Conservation (phyloP, 169 alveolate genomes). For the Eimeria sp. region DNA sequence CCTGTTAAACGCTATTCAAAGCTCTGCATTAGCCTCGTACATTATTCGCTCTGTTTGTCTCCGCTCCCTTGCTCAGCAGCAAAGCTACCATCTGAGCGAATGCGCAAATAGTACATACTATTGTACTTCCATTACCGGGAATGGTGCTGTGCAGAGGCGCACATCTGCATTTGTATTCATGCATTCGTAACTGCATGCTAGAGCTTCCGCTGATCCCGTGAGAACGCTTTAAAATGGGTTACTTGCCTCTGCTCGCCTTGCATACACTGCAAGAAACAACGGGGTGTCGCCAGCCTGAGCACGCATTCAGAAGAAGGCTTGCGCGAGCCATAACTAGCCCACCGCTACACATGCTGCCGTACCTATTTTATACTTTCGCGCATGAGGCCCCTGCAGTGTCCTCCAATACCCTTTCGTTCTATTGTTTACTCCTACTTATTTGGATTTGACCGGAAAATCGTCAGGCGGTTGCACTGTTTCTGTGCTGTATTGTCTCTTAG, state of each 20-base stretch:
- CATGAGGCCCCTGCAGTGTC: not conserved
- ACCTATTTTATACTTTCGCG: not conserved
- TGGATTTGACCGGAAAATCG: not conserved
- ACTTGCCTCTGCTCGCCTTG: constrained; percentile 60
- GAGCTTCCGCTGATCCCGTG: not conserved
- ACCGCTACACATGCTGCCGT: not conserved
- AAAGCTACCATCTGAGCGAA: constrained; percentile 24
- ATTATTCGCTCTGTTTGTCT: constrained; percentile 45
- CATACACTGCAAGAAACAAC: constrained; percentile 75
- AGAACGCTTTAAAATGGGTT: not conserved
- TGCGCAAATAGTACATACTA: not conserved
- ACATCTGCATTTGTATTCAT: not conserved
- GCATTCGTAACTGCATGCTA: too few species aligned
- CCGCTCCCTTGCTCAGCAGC: constrained; percentile 70
- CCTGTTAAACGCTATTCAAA: not conserved
- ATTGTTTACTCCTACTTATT: not conserved
- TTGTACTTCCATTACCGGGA: not conserved
- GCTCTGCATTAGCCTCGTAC: not conserved
- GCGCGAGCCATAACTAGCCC: not conserved
- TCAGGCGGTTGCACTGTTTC: not conserved
- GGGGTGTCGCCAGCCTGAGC: constrained; percentile 83
- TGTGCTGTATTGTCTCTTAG: not conserved
- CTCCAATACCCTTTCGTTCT: not conserved
- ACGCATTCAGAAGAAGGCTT: not conserved
- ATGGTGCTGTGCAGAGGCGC: not conserved